phyloP scores from a whole-genome alignment of 352 stramenopile genomes.

The Plasmopara viticola region DNA sequence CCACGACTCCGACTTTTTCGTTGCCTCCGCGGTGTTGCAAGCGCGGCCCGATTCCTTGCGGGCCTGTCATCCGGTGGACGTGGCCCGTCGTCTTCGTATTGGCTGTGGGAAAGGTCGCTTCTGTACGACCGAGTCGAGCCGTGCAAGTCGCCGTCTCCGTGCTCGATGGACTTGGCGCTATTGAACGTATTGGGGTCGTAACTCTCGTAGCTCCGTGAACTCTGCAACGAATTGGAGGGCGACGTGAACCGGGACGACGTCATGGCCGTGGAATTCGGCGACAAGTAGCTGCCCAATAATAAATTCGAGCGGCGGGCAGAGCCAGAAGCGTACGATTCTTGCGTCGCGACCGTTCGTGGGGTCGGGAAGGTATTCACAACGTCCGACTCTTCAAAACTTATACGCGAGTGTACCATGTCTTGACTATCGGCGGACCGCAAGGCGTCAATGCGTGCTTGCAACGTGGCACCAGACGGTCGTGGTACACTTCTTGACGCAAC shows the following conservation, averaged over 20 bases:
- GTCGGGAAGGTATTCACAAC: slow-evolving; percentile 5
- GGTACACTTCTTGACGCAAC: neutral
- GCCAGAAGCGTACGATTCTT: slow-evolving; percentile 23
- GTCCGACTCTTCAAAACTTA: slow-evolving; percentile 36
- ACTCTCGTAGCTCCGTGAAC: slow-evolving; percentile 17
- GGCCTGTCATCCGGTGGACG: neutral
- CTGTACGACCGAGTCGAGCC: no score
- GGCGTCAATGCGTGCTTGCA: slow-evolving; percentile 59
- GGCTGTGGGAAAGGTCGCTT: no score
- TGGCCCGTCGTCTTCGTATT: no score
- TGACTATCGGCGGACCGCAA: slow-evolving; percentile 29
- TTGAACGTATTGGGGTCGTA: slow-evolving; percentile 34
- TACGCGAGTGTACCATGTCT: slow-evolving; percentile 49
- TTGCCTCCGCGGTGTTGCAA: slow-evolving; percentile 1
- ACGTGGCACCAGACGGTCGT: slow-evolving; percentile 20
- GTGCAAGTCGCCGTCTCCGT: no score
- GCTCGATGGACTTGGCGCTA: slow-evolving; percentile 13
- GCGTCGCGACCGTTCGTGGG: slow-evolving; percentile 1
- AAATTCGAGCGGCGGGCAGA: slow-evolving; percentile 26
- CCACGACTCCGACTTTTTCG: slow-evolving; percentile 24
- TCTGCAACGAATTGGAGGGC: slow-evolving; percentile 11
- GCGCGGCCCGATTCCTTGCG: neutral
- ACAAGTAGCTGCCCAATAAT: slow-evolving; percentile 35
- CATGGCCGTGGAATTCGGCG: slow-evolving; percentile 7
- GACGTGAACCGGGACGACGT: slow-evolving; percentile 6